Conservation (phyloP, 768 basidiomycete species). For the Mycena crocata region DNA sequence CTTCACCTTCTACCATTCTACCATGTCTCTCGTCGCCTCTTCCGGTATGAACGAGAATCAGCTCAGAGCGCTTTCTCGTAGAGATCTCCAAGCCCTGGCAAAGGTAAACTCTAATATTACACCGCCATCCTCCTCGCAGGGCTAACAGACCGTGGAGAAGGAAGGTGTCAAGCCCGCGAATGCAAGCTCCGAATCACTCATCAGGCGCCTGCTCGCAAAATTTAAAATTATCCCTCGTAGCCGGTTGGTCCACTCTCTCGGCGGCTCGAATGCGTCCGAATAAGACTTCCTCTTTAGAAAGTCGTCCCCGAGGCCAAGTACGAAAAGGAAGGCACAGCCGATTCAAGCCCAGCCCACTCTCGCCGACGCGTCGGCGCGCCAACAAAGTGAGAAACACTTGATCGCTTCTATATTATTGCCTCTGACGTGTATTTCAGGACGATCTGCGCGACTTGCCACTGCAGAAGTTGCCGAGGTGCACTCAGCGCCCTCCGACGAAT, state of each 20-base stretch:
- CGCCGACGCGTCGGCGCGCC: not conserved
- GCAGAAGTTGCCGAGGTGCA: not conserved
- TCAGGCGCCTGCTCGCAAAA: slow-evolving; percentile 11
- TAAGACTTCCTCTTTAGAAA: not conserved
- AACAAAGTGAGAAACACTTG: not conserved
- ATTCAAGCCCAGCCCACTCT: not conserved
- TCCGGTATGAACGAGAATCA: not conserved
- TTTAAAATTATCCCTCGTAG: not conserved
- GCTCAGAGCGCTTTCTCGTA: slow-evolving; percentile 10
- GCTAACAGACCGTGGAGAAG: not conserved
- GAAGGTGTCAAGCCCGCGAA: slow-evolving; percentile 19
- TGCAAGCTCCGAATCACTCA: slow-evolving; percentile 6
- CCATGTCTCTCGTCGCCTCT: slow-evolving; percentile 1
- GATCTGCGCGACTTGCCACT: slow-evolving; percentile 1
- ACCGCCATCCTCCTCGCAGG: not conserved
- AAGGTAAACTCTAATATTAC: slow-evolving; percentile 12
- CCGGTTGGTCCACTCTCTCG: not conserved
- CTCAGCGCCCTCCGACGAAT: not conserved
- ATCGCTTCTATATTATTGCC: not conserved
- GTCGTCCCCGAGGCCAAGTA: not conserved
- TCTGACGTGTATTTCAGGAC: not conserved
- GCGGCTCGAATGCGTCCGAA: not conserved
- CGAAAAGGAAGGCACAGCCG: too few relatives aligned
- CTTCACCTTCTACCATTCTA: not conserved
- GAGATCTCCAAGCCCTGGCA: slow-evolving; percentile 19